Evolutionary conservation across 23 red algal genomes (phyloP).

Genomic region (Gracilariopsis chorda): DNA sequence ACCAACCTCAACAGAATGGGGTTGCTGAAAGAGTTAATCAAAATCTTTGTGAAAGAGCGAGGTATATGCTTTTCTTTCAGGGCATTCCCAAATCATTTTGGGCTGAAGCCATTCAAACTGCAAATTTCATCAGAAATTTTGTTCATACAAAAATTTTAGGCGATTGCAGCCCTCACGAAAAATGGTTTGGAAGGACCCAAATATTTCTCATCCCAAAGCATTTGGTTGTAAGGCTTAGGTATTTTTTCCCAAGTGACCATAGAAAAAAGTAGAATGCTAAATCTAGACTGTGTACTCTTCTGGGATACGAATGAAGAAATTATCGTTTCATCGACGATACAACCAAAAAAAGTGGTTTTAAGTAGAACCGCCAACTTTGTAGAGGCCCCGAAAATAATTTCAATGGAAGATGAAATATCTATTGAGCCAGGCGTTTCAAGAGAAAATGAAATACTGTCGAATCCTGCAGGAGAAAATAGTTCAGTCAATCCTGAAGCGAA

Average conservation of each 20-base stretch:
- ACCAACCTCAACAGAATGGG: constrained; percentile 37
- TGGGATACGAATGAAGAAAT: neutral
- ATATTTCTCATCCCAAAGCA: too few relatives aligned
- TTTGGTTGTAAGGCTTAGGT: too few relatives aligned
- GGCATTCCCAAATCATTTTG: too few relatives aligned
- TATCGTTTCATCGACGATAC: neutral
- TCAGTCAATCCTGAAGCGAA: neutral
- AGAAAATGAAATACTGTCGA: neutral
- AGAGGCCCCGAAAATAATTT: neutral
- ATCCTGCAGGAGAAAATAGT: neutral
- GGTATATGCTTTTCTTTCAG: too few relatives aligned
- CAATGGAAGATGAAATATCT: neutral
- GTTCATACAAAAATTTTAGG: neutral
- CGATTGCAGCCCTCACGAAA: neutral
- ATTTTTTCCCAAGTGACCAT: too few relatives aligned
- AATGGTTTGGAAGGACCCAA: neutral
- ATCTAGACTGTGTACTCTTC: neutral
- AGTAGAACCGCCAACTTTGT: neutral
- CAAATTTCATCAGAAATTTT: neutral
- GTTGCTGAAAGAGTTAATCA: constrained; percentile 28
- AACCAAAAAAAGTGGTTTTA: neutral
- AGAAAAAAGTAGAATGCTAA: neutral
- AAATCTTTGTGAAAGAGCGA: too few relatives aligned
- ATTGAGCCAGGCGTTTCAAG: neutral
- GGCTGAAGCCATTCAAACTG: too few relatives aligned